Conservation (phyloP, 2,329 filamentous ascomycete species). For the Sphaceloma murrayae region DNA sequence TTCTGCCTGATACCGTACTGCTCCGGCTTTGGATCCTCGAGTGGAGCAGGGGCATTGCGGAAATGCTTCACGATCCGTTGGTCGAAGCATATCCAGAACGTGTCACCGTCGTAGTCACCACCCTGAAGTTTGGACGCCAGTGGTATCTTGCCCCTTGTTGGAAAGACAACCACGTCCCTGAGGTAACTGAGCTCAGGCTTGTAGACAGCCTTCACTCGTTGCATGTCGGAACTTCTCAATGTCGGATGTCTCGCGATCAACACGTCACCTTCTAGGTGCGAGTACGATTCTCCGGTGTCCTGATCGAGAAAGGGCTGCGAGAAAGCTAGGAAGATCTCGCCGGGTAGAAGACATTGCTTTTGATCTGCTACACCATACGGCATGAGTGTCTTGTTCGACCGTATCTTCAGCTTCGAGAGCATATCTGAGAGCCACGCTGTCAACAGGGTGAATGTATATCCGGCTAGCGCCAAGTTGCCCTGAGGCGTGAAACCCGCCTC, state of each 20-base stretch:
- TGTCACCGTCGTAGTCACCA: constrained; percentile 74
- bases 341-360: constrained; percentile 47
- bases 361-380: constrained; percentile 63
- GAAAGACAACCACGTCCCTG: constrained; percentile 73
- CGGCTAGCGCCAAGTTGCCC: constrained; percentile 20
- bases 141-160: constrained; percentile 50
- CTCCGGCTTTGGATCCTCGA: constrained; percentile 37
- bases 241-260: constrained; percentile 62
- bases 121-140: constrained; percentile 64
- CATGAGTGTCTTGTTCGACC: constrained; percentile 44
- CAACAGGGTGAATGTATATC: constrained; percentile 39
- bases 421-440: constrained; percentile 46
- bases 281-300: constrained; percentile 44
- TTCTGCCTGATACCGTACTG: constrained; percentile 45
- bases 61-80: constrained; percentile 56
- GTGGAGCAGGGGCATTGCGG: constrained; percentile 46
- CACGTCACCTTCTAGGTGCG: constrained; percentile 49
- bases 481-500: constrained; percentile 30
- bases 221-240: constrained; percentile 61
- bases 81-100: constrained; percentile 69
- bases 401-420: constrained; percentile 17
- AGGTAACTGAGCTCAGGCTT: constrained; percentile 54
- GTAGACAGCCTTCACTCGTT: constrained; percentile 46
- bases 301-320: constrained; percentile 50
- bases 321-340: constrained; percentile 60